Evolutionary conservation across 192 early-diverging fungal genomes (phyloP), one percentile per base, ranked within the genome.

Genomic region (Linnemannia schmuckeri): DNA sequence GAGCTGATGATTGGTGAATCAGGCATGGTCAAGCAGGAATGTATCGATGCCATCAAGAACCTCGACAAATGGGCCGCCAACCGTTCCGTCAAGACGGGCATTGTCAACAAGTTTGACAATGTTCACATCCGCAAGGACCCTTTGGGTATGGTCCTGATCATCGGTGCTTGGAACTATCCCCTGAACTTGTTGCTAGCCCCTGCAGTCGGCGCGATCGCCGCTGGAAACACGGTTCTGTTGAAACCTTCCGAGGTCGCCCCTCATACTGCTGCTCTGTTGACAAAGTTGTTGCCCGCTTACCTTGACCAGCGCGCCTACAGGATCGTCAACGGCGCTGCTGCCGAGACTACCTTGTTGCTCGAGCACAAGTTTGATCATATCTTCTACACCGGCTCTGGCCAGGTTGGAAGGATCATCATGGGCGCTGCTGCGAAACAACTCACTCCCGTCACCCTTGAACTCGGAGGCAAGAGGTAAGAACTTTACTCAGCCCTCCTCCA

Each of bases 371-470:
- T 97, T 74, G 97, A 99, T 89, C 95, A 97, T 85, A 97, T 97
- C 85, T 97, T 97, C 79, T 99, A 97, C 89, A 99, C 98, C 4
- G 98, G 98, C 76, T 95, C 91, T 82, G 93, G 93, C 17, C 40
- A 72, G 12, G 96, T 99, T 37, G 98, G 95, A 54, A 95, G 93
- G 82, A 93, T 97, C 30, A 92, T 99, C 54, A 96, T 96, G 91
- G 75, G 76, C 15, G 97, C 97, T 40, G 97, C 97, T 24, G 94
- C 96, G 22, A 95, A 97, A 85, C 89, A 97, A 77, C 91, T 98
- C 66, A 96, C 97, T 1, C 93, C 95, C n/a, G 95, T 97, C 12
- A 94, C 97, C 46, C 93, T 99, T 44, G 98, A 98, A 88, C 93
- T 99, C 27, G 98, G 98, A 57, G 98, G 98, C 22, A 99, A 99